Evolutionary conservation across 805 yeast genomes (phyloP).

Genomic region (Candida hispaniensis): DNA sequence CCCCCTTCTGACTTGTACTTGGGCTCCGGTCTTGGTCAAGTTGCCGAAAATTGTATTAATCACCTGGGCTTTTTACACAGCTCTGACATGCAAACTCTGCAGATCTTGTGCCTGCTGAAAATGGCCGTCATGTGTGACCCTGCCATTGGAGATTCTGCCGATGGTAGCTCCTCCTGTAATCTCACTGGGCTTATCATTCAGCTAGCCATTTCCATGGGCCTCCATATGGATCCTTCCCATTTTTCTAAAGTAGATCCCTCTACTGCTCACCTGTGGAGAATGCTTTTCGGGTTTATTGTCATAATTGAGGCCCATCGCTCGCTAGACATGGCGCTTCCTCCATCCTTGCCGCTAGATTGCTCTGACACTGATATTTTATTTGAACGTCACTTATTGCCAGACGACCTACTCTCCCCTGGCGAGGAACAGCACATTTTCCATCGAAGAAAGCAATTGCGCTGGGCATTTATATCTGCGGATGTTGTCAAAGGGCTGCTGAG

Average conservation of each 20-base stretch:
- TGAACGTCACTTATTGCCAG: slow-evolving; percentile 12
- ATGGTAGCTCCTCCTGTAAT: slow-evolving; percentile 10
- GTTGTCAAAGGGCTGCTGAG: slow-evolving; percentile 13
- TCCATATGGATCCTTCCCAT: slow-evolving; percentile 15
- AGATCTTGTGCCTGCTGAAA: slow-evolving; percentile 8
- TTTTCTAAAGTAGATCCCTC: slow-evolving; percentile 8
- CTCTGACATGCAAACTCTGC: slow-evolving; percentile 8
- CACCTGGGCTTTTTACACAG: slow-evolving; percentile 7
- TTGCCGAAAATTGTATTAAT: slow-evolving; percentile 14
- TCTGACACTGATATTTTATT: slow-evolving; percentile 11
- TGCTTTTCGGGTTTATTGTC: slow-evolving; percentile 14
- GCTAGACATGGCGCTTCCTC: slow-evolving; percentile 15
- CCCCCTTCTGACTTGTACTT: slow-evolving; percentile 5
- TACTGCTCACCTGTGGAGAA: slow-evolving; percentile 14
- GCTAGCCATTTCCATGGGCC: slow-evolving; percentile 14
- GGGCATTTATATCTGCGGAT: slow-evolving; percentile 13
- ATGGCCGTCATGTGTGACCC: slow-evolving; percentile 12
- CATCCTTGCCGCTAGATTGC: slow-evolving; percentile 8
- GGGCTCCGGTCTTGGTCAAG: slow-evolving; percentile 8
- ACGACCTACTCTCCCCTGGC: slow-evolving; percentile 15
- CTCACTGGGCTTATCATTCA: slow-evolving; percentile 14
- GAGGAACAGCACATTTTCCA: slow-evolving; percentile 16
- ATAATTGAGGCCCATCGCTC: slow-evolving; percentile 13
- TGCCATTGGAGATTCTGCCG: slow-evolving; percentile 14
- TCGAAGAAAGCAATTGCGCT: slow-evolving; percentile 14